Base-by-base conservation (phyloP, 192 early-diverging fungal species). In the Allomyces javanicus region DNA sequence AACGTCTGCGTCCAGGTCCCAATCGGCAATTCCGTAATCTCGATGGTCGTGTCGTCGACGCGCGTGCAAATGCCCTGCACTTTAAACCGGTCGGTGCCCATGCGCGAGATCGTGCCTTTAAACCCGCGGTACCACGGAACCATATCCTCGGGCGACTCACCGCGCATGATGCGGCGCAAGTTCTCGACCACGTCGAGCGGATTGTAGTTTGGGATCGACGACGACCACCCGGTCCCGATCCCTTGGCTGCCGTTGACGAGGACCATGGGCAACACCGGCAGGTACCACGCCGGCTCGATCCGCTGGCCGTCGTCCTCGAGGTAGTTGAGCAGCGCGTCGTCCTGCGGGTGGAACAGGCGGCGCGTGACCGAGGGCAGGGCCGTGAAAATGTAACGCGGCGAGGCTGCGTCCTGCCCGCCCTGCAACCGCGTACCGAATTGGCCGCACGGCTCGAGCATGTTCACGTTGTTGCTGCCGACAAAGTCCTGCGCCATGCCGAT, bases 371-470 rank as follows among this genome's bases (percentile, higher is more conserved):
- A 75, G 9, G 79, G 69, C 27, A 94, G 72, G 25, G 74, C 78
- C 0, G 93, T 94, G 71, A 86, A 89, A 67, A 99, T 90, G 77
- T 99, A 99, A 93, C 96, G 93, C 76, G 94, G 80, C 72, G 85
- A 87, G n/a, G 94, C 94, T 25, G 92, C 88, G 72, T 93, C 91
- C 72, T 96, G 93, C 43, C 92, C 93, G 63, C 96, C 91, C 77
- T 82, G 78, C 75, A 87, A 67, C 24, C 94, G 80, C 25, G 89
- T 94, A 67, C 96, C 96, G 70, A 99, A 99, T 67, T 91, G 85
- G 71, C 96, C 96, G 63, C 77, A 71, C 11, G 93, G 93, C 62
- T 85, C 75, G 55, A 99, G 69, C 64, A 96, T 67, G 45, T 86
- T 84, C 69, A 96, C 76, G 75, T 99, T 99, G 78, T 96, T 96